These are phyloP conservation scores for Syzygium aqueum DNA, from an alignment of 345 rosid species.

Conservation along the genomic window DNA sequence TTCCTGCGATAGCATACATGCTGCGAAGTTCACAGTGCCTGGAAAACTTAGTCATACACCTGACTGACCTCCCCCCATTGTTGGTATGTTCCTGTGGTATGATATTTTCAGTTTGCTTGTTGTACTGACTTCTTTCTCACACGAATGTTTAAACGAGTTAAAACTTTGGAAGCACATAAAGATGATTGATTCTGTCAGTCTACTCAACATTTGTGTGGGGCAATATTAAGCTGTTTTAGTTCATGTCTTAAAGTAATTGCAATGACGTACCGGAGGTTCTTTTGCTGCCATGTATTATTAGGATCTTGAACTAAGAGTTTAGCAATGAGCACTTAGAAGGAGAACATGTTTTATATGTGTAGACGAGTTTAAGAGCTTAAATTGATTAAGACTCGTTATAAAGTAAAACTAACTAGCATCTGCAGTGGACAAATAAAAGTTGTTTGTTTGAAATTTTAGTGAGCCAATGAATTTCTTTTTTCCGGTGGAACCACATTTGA, in stretches of 20 bases:
- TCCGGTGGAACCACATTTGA: neutral
- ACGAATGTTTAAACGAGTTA: too few species aligned
- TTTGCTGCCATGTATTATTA: neutral
- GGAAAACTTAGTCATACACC: neutral
- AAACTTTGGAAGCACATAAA: too few species aligned
- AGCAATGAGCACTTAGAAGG: neutral
- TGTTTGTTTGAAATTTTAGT: neutral
- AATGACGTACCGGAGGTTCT: neutral
- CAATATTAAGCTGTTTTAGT: too few species aligned
- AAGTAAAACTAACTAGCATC: neutral
- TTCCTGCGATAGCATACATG: neutral
- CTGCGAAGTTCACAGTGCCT: neutral
- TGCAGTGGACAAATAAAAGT: neutral
- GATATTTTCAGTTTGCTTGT: too few species aligned
- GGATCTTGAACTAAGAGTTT: neutral
- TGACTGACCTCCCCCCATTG: neutral
- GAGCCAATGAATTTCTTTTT: neutral
- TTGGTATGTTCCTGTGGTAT: neutral
- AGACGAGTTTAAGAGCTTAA: neutral
- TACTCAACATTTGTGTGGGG: too few species aligned
- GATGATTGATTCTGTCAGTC: too few species aligned
- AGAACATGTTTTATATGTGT: neutral
- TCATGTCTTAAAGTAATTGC: too few species aligned
- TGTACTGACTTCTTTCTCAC: too few species aligned
- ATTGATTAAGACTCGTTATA: neutral